These are phyloP conservation scores for Penicillium subrubescens DNA, from an alignment of 495 filamentous ascomycete species.

Conservation along the genomic window DNA sequence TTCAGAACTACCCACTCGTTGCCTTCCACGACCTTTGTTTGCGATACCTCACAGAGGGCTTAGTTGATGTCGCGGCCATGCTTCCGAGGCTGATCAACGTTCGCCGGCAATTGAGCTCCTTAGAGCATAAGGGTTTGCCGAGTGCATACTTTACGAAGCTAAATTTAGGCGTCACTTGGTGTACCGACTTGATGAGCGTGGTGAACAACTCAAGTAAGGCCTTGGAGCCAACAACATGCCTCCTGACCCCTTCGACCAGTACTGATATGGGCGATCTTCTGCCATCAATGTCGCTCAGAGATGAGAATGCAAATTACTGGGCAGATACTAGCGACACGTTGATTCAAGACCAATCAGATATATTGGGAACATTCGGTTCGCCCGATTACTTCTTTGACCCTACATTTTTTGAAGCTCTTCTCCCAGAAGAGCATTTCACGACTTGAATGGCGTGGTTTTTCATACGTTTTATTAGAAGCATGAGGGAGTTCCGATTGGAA, in stretches of 20 bases:
- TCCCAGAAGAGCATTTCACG: background rate
- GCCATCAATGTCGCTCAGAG: background rate
- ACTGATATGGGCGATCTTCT: background rate
- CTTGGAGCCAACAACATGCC: background rate
- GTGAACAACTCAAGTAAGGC: background rate
- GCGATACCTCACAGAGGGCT: background rate
- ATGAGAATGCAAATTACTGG: background rate
- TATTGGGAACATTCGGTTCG: background rate
- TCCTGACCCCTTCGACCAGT: background rate
- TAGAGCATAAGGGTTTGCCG: background rate
- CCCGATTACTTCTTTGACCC: conserved; percentile 2
- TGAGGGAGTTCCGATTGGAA: background rate
- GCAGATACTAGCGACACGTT: background rate
- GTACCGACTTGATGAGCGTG: background rate
- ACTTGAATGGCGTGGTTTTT: background rate
- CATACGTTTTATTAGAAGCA: background rate
- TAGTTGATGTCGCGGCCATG: background rate
- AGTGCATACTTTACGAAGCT: conserved; percentile 1
- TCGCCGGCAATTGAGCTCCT: background rate
- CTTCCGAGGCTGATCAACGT: conserved; percentile 1
- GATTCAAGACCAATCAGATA: background rate
- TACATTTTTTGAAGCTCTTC: background rate
- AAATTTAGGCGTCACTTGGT: background rate
- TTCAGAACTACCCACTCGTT: conserved; percentile 4
- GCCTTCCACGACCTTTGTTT: conserved; percentile 2